These are phyloP conservation scores for Eucommia ulmoides DNA, from an alignment of 257 asterid species.

Conservation along the genomic window DNA sequence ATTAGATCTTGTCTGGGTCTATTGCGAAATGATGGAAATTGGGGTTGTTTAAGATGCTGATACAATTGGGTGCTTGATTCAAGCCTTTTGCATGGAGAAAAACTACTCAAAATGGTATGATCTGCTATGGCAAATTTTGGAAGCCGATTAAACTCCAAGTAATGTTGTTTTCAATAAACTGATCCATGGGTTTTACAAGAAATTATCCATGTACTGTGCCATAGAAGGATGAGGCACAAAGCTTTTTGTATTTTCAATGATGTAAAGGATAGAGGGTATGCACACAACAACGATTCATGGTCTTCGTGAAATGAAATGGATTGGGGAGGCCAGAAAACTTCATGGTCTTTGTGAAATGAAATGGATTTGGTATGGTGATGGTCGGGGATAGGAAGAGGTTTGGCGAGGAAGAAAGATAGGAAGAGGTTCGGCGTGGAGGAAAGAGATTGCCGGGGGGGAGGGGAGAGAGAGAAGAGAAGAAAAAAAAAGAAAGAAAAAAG, in stretches of 20 bases:
- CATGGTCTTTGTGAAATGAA: conserved; percentile 61
- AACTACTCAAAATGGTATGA: conserved; percentile 32
- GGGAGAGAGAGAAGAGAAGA: too few species aligned
- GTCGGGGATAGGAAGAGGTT: too few species aligned
- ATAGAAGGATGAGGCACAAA: conserved; percentile 31
- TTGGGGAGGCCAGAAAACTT: conserved; percentile 42
- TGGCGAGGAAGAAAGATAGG: too few species aligned
- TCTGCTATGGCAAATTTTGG: conserved; percentile 47
- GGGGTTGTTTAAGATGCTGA: conserved; percentile 34
- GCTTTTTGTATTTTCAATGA: conserved; percentile 49
- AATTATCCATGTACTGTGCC: conserved; percentile 41
- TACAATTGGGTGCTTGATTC: conserved; percentile 42
- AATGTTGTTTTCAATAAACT: conserved; percentile 27
- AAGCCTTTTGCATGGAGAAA: conserved; percentile 47
- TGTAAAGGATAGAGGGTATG: conserved; percentile 59
- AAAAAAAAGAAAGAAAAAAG: too few species aligned
- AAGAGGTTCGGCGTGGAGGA: too few species aligned
- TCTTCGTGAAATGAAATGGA: conserved; percentile 34
- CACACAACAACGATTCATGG: conserved; percentile 53
- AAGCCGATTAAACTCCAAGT: conserved; percentile 36
- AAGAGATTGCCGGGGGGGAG: too few species aligned
- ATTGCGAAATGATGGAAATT: conserved; percentile 30
- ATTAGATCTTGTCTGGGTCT: conserved; percentile 31
- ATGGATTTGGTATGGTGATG: too few species aligned
- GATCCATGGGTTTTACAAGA: conserved; percentile 34